Evolutionary conservation across 352 stramenopile genomes (phyloP).

Genomic region (Pythium scleroteichum): DNA sequence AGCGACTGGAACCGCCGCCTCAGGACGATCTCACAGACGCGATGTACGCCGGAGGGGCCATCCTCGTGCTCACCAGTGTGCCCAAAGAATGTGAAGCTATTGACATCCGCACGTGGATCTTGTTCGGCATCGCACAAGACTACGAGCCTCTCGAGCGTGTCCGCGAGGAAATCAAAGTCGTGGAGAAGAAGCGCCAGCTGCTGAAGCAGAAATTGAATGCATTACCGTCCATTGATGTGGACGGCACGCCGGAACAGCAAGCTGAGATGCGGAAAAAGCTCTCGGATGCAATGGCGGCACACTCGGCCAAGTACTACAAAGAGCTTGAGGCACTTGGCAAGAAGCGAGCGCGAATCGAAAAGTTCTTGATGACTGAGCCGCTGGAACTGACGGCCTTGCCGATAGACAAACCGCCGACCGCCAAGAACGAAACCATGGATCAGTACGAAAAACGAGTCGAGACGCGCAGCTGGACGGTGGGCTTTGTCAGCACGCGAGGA

Average conservation of each 20-base stretch:
- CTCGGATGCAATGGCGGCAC: conserved; percentile 39
- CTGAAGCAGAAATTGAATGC: conserved; percentile 58
- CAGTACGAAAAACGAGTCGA: conserved; percentile 40
- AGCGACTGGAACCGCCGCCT: conserved; percentile 53
- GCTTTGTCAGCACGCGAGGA: conserved; percentile 50
- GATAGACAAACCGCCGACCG: conserved; percentile 29
- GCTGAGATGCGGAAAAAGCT: conserved; percentile 58
- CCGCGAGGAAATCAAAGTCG: conserved; percentile 35
- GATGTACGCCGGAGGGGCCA: conserved; percentile 50
- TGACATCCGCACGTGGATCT: conserved; percentile 58
- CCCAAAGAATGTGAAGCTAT: conserved; percentile 49
- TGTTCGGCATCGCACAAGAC: conserved; percentile 60
- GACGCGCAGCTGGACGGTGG: conserved; percentile 54
- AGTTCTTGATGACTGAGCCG: conserved; percentile 59
- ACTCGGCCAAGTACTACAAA: conserved; percentile 43
- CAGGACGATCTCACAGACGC: conserved; percentile 62
- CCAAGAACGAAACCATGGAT: conserved; percentile 33
- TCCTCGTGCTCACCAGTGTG: conserved; percentile 59
- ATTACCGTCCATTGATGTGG: conserved; percentile 47
- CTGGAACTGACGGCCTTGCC: conserved; percentile 42
- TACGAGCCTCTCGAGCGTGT: conserved; percentile 50
- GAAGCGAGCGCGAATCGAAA: conserved; percentile 40
- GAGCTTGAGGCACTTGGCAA: conserved; percentile 38
- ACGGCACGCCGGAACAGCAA: conserved; percentile 44
- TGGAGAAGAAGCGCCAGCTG: conserved; percentile 41